Percentiles rank a stretch among this genome's conserved stretches.
These are phyloP conservation scores for Circinella umbellata DNA, from an alignment of 371 early-diverging fungal species.

Conservation along the genomic window DNA sequence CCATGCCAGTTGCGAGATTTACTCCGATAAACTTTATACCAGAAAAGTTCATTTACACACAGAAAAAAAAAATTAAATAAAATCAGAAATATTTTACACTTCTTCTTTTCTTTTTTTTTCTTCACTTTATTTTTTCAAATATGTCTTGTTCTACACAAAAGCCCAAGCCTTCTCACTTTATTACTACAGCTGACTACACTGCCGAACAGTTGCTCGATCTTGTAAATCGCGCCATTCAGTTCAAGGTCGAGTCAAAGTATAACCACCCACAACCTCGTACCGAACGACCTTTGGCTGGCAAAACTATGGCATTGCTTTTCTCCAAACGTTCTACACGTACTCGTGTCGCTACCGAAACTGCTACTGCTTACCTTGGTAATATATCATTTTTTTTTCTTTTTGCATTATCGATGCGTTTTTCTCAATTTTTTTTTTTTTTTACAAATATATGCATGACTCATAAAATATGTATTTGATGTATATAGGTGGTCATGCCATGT, in stretches of 20 bases:
- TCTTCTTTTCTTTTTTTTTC: slow-evolving; percentile 12
- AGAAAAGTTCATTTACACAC: background rate
- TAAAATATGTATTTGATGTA: background rate
- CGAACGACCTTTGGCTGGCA: slow-evolving; percentile 69
- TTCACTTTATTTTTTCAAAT: background rate
- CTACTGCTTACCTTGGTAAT: slow-evolving; percentile 80
- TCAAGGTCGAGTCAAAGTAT: slow-evolving; percentile 51
- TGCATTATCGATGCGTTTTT: background rate
- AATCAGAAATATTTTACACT: background rate
- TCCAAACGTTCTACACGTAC: slow-evolving; percentile 96
- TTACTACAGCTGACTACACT: slow-evolving; percentile 54
- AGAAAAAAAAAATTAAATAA: background rate
- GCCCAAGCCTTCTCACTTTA: slow-evolving; percentile 50
- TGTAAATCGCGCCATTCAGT: slow-evolving; percentile 45
- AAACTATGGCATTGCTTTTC: slow-evolving; percentile 87
- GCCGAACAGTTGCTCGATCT: slow-evolving; percentile 51
- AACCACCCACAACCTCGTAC: slow-evolving; percentile 37
- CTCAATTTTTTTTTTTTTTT: background rate
- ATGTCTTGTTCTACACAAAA: slow-evolving; percentile 16
- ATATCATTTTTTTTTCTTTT: background rate
- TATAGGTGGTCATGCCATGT: slow-evolving; percentile 92
- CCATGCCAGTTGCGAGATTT: too few species aligned
- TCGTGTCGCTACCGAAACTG: slow-evolving; percentile 94
- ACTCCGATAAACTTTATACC: background rate
- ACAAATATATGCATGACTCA: background rate